Percentiles rank a stretch among this genome's conserved stretches.
Conservation (phyloP, 2,329 filamentous ascomycete species). For the Pseudogymnoascus sp. region DNA sequence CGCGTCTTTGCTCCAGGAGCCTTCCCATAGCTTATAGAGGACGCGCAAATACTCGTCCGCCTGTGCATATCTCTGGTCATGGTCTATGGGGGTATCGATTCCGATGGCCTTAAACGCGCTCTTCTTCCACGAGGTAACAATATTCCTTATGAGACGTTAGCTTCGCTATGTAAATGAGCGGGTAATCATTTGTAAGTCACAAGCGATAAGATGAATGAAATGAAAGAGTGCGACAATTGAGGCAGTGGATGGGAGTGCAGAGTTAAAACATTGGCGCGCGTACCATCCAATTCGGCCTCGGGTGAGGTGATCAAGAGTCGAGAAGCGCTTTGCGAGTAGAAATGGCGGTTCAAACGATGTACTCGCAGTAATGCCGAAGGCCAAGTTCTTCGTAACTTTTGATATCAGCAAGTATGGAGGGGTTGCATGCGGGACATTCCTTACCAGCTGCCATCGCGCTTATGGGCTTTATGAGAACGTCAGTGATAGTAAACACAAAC, state of each 20-base stretch:
- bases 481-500: not conserved
- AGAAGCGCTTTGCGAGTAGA: conserved; percentile 55
- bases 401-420: conserved; percentile 44
- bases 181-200: conserved; percentile 29
- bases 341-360: conserved; percentile 64
- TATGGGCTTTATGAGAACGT: conserved; percentile 38
- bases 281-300: conserved; percentile 54
- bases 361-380: conserved; percentile 58
- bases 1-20: conserved; percentile 61
- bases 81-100: conserved; percentile 46
- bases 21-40: conserved; percentile 59
- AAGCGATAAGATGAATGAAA: not conserved
- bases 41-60: conserved; percentile 58
- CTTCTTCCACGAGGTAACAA: conserved; percentile 57
- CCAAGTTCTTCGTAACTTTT: conserved; percentile 53
- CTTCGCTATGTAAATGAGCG: conserved; percentile 53
- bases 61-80: conserved; percentile 57
- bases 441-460: conserved; percentile 58
- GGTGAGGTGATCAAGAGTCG: conserved; percentile 59
- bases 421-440: conserved; percentile 43
- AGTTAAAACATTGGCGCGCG: conserved; percentile 42
- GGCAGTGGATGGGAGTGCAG: conserved; percentile 52
- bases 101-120: conserved; percentile 56
- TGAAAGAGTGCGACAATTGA: conserved; percentile 29
- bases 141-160: conserved; percentile 51